Evolutionary conservation across 1,284 basidiomycete species (phyloP).

Genomic region (Sporisorium iseilematis-ciliati): DNA sequence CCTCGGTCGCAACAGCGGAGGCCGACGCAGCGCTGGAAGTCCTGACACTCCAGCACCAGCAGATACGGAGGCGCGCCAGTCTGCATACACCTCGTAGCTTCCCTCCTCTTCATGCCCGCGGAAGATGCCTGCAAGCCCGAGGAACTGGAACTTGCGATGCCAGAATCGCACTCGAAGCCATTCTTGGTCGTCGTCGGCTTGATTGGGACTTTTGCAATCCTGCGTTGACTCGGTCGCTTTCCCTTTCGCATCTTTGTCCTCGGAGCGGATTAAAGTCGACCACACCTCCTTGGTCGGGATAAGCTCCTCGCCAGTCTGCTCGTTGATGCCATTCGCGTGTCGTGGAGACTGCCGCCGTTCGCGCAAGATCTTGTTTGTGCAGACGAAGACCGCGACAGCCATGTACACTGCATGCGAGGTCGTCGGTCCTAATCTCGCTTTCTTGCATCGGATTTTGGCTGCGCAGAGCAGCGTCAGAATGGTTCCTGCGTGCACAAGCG

Average conservation of each 20-base stretch:
- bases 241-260: not conserved
- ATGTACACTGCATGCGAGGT: slow-evolving; percentile 34
- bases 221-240: not conserved
- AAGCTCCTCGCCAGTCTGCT: slow-evolving; percentile 19
- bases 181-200: not conserved
- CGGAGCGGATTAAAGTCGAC: slow-evolving; percentile 8
- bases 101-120: slow-evolving; percentile 14
- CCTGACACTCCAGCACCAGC: slow-evolving; percentile 1
- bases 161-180: slow-evolving; percentile 34
- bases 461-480: slow-evolving; percentile 33
- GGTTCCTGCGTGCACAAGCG: slow-evolving; percentile 40
- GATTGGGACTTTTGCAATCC: not conserved
- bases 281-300: slow-evolving; percentile 16
- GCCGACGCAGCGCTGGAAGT: not conserved
- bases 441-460: not conserved
- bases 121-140: slow-evolving; percentile 40
- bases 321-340: not conserved
- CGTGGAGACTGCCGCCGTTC: not conserved
- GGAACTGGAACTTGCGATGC: slow-evolving; percentile 36
- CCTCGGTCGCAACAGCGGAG: slow-evolving; percentile 18
- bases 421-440: slow-evolving; percentile 21
- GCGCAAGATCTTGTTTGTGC: slow-evolving; percentile 13
- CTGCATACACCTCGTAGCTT: slow-evolving; percentile 17
- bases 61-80: slow-evolving; percentile 33
- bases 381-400: slow-evolving; percentile 24